Evolutionary conservation across 1,284 basidiomycete species (phyloP).

Genomic region (Volvariella surrecta): DNA sequence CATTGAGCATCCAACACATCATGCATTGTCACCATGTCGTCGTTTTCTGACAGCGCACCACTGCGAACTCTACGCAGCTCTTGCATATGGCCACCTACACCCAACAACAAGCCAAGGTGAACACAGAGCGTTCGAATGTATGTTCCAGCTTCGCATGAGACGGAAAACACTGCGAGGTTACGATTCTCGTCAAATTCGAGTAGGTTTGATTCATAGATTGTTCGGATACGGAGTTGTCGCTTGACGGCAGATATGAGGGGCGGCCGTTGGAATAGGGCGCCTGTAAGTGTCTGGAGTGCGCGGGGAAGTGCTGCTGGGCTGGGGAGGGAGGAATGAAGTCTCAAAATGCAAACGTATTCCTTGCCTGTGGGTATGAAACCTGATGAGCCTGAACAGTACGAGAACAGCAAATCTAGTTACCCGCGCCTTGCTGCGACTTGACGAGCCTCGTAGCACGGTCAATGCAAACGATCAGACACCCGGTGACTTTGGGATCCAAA

Average conservation of each 20-base stretch:
- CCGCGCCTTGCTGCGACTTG: conserved; percentile 96
- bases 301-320: conserved; percentile 85
- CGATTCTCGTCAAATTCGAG: conserved; percentile 98
- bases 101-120: conserved; percentile 89
- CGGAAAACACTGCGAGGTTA: conserved; percentile 97
- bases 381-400: conserved; percentile 11
- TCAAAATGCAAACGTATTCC: conserved; percentile 96
- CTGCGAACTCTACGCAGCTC: conserved; percentile 92
- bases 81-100: conserved; percentile 99
- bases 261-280: conserved; percentile 97
- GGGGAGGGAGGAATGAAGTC: conserved; percentile 80
- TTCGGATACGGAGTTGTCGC: conserved; percentile 95
- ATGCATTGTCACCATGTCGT: conserved; percentile 99
- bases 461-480: conserved; percentile 98
- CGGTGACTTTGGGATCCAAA: conserved; percentile 98
- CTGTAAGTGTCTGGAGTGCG: conserved; percentile 94
- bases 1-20: conserved; percentile 99
- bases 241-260: conserved; percentile 99
- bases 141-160: conserved; percentile 97
- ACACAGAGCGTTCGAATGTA: conserved; percentile 99
- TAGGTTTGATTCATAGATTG: conserved; percentile 94
- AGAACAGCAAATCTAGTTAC: conserved; percentile 30
- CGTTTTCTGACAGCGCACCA: conserved; percentile 95
- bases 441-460: conserved; percentile 99
- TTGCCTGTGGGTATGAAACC: conserved; percentile 55